A percentile compares a stretch with the other conserved stretches of the same genome.
Evolutionary conservation across 2,329 filamentous ascomycete genomes (phyloP).

Genomic region (Curvularia verruculosa): DNA sequence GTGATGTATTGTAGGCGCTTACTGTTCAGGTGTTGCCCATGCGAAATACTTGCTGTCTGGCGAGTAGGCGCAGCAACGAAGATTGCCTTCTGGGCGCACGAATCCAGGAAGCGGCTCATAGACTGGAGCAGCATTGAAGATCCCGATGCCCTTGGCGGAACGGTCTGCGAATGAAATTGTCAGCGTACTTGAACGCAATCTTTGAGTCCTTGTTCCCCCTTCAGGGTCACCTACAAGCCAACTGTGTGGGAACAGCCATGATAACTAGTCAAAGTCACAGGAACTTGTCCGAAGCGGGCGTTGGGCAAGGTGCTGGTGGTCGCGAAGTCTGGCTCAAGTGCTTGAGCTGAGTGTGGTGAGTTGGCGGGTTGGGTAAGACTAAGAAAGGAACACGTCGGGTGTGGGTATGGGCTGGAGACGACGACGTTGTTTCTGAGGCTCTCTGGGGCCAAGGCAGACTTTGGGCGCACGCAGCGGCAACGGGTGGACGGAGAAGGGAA

Average conservation of each 20-base stretch:
- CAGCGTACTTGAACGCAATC: constrained; percentile 12
- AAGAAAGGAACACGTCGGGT: constrained; percentile 40
- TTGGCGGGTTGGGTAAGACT: constrained; percentile 38
- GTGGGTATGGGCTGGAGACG: constrained; percentile 21
- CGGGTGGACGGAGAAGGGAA: constrained; percentile 23
- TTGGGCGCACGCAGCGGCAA: constrained; percentile 42
- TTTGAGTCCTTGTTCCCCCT: neutral
- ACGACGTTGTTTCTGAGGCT: constrained; percentile 37
- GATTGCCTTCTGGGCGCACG: constrained; percentile 80
- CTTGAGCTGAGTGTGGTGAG: constrained; percentile 23
- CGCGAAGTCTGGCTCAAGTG: constrained; percentile 40
- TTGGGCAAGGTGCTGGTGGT: constrained; percentile 41
- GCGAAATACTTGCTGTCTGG: constrained; percentile 95
- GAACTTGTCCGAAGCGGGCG: constrained; percentile 34
- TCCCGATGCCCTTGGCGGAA: constrained; percentile 93
- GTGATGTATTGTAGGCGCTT: constrained; percentile 32
- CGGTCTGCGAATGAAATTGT: constrained; percentile 62
- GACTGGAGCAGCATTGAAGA: constrained; percentile 87
- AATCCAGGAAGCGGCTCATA: constrained; percentile 88
- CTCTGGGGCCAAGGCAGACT: constrained; percentile 35
- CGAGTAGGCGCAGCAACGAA: constrained; percentile 94
- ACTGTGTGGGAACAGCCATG: constrained; percentile 93
- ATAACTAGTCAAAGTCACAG: constrained; percentile 93
- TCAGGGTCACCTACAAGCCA: constrained; percentile 71
- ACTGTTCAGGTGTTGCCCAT: constrained; percentile 84